Evolutionary conservation across 2,329 filamentous ascomycete species (phyloP).

Genomic region (Aspergillus neotritici): DNA sequence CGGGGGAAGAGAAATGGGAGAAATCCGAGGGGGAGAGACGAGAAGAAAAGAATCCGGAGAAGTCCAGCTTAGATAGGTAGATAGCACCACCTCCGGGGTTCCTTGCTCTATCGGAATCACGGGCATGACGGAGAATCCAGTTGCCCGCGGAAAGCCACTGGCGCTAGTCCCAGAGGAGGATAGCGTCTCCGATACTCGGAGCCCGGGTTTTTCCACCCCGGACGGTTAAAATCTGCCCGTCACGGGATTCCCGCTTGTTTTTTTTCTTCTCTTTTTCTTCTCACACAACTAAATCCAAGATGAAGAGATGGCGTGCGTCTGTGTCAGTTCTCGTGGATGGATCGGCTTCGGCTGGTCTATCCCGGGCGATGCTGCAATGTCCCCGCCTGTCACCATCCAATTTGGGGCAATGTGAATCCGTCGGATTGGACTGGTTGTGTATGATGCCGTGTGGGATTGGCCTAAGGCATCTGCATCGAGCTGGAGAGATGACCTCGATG

Average conservation of each 20-base stretch:
- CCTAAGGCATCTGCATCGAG: no score
- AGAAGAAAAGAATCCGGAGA: constrained; percentile 17
- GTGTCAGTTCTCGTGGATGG: constrained; percentile 33
- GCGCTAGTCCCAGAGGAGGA: constrained; percentile 19
- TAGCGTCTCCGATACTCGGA: constrained; percentile 14
- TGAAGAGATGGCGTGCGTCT: constrained; percentile 34
- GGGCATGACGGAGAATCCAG: constrained; percentile 19
- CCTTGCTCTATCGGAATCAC: constrained; percentile 15
- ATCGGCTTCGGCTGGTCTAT: constrained; percentile 21
- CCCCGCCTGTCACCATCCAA: constrained; percentile 33
- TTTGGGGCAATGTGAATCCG: constrained; percentile 24
- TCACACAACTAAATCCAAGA: constrained; percentile 41
- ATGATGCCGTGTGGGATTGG: not conserved
- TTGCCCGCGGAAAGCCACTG: constrained; percentile 35
- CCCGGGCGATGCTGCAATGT: constrained; percentile 37
- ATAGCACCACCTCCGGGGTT: not conserved
- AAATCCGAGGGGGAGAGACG: constrained; percentile 8
- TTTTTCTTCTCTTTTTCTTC: constrained; percentile 24
- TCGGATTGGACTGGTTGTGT: constrained; percentile 31
- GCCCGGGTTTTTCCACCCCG: constrained; percentile 8
- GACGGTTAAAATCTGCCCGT: not conserved
- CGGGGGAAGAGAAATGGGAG: constrained; percentile 21
- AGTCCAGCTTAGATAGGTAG: not conserved
- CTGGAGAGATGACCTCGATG: no score
- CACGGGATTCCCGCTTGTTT: constrained; percentile 4